Evolutionary conservation across 1,284 basidiomycete genomes (phyloP), one percentile per base, ranked within the genome.

Genomic region (Apiotrichum laibachii): DNA sequence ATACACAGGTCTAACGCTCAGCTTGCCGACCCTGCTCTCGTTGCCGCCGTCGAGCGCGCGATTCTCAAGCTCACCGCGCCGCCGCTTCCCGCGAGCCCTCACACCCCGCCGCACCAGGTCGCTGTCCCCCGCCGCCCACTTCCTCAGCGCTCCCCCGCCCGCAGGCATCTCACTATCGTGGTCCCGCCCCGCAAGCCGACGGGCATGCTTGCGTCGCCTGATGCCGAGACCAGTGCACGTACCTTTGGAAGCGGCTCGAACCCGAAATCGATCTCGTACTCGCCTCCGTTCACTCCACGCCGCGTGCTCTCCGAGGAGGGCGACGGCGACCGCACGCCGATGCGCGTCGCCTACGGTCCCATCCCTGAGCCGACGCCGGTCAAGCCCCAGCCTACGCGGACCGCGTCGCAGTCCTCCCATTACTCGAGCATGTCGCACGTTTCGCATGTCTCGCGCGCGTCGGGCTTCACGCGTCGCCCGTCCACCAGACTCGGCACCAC

Each of bases 21-120:
- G 57, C 47, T 63, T 5, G 33, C 43, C 6, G 43, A 55, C 10
- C 53, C 59, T 0, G 48, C 56, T 4, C 54, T 60, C 26, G 42
- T 59, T 11, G 43, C 51, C 2, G 62, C 62, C 5, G 62, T 53
- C 11, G 37, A 56, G 19, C 50, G 51, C 5, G 55, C 59, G 3
- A 39, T 59, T 0, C 3, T 37, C 16, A 37, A 26, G 15, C 42
- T 57, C 12, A 18, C 39, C 16, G 13, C 18, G 42, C 37, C 37
- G 5, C 37, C 5, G 12, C 37, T 16, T 11, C 12, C 15, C 10
- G 37, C 37, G 3, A 16, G 15, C 12, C 11, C 15, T 11, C 37
- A 16, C 37, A 37, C 37, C 37, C 37, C 37, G 11, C 37, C 37
- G 11, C 37, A 16, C 37, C 37, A 37, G 37, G 48, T 21, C 9